phyloP scores from a whole-genome alignment of 495 filamentous ascomycete species.

The Coniosporium apollinis region DNA sequence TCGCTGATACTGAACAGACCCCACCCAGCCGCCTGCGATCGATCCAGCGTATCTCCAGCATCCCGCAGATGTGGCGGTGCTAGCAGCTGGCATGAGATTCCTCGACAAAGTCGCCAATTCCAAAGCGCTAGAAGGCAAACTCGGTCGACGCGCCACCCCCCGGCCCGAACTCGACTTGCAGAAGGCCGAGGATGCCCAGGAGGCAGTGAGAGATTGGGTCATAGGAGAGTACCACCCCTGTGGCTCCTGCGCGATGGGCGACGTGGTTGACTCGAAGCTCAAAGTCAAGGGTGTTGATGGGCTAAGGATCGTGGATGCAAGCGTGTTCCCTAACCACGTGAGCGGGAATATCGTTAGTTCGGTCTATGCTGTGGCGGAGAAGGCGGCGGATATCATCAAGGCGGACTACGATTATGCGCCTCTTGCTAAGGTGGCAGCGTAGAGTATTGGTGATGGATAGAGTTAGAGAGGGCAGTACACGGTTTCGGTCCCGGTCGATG shows the following conservation, averaged over 20 bases:
- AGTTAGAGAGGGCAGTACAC: too few species aligned
- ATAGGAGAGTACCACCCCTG: conserved; percentile 17
- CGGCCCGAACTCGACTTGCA: conserved; percentile 8
- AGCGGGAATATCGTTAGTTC: conserved; percentile 15
- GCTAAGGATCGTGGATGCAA: conserved; percentile 20
- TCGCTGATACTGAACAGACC: conserved; percentile 5
- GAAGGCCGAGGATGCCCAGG: conserved; percentile 11
- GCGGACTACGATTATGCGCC: conserved; percentile 7
- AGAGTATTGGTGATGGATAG: too few species aligned
- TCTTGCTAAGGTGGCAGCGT: too few species aligned
- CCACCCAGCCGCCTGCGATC: conserved; percentile 9
- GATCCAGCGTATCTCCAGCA: conserved; percentile 16
- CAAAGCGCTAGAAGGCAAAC: conserved; percentile 10
- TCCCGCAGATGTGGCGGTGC: conserved; percentile 9
- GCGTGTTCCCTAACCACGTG: conserved; percentile 12
- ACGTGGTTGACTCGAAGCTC: conserved; percentile 19
- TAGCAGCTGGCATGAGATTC: conserved; percentile 13
- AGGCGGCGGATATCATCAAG: conserved; percentile 14
- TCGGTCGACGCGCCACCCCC: conserved; percentile 11
- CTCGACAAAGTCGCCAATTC: conserved; percentile 13
- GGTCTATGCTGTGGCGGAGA: conserved; percentile 15
- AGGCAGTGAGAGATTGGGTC: conserved; percentile 13
- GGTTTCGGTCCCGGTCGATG: too few species aligned
- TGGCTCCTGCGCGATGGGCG: conserved; percentile 19
- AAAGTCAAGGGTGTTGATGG: conserved; percentile 17